Base-by-base conservation (phyloP, 148 eudicot genomes). In the Camellia granthamiana region DNA sequence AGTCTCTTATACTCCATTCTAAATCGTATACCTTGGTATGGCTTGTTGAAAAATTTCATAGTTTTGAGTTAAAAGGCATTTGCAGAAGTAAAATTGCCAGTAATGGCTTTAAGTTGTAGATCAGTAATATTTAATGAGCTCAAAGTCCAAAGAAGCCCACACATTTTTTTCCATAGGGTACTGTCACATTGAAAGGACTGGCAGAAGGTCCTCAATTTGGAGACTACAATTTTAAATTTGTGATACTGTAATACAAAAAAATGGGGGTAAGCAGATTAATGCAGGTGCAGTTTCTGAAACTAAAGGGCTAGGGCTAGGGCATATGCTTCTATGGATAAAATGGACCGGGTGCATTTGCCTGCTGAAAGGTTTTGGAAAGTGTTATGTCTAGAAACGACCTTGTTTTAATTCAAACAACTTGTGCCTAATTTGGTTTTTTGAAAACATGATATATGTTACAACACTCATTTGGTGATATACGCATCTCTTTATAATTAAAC, bases 201-300 rank as follows among this genome's bases (percentile, higher is more conserved):
- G 19, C 46, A 5, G 21, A 21, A 73, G 41, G 23, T 62, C 56
- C 69, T 77, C 69, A n/a, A 59, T 46, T 46, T 21, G 55, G 41
- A 63, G 9, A 3, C 8, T 63, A 3, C 44, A 46, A 18, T 1
- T 62, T n/a, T 47, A 19, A 54, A 38, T 15, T 41, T 56, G 0
- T 41, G 66, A 38, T 46, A 7, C 18, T 23, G n/a, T 30, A 5
- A 19, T 54, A 55, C 61, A 30, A 54, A 15, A 23, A 54, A 13
- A 52, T 61, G 11, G 14, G 49, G 49, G 9, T 58, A 61, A 54
- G 18, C 76, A 54, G 76, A 30, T 73, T 65, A 62, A 55, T 21
- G 76, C 44, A 73, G 76, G n/a, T 73, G 18, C 58, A 52, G 62
- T n/a, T 54, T 55, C 76, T 23, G 62, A 74, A 72, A 74, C 62